phyloP scores from a whole-genome alignment of 2,329 filamentous ascomycete genomes.

The Sclerotinia minor region DNA sequence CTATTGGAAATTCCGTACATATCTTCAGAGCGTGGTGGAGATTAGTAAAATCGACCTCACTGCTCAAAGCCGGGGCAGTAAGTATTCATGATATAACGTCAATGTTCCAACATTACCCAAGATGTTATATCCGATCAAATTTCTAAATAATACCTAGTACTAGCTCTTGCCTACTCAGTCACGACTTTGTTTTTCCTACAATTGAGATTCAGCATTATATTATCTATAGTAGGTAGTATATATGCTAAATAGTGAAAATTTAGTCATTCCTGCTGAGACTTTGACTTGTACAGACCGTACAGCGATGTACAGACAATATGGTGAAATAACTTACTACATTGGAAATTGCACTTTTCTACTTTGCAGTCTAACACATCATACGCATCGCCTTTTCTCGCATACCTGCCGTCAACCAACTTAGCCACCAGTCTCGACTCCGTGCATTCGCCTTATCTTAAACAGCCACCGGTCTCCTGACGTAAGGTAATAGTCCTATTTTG shows the following conservation, averaged over 20 bases:
- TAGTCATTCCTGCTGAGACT: neutral
- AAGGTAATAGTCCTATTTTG: slow-evolving; percentile 59
- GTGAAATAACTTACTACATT: slow-evolving; percentile 48
- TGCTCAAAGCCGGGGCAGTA: too few relatives aligned
- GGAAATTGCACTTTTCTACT: slow-evolving; percentile 59
- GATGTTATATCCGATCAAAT: neutral
- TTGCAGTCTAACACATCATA: slow-evolving; percentile 52
- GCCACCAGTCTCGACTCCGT: slow-evolving; percentile 47
- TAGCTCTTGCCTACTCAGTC: neutral
- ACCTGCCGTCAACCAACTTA: slow-evolving; percentile 57
- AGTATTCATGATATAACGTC: too few relatives aligned
- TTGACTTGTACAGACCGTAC: neutral
- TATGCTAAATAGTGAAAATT: neutral
- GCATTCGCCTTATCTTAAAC: slow-evolving; percentile 55
- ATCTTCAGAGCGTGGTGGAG: too few relatives aligned
- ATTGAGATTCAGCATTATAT: neutral
- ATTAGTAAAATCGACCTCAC: too few relatives aligned
- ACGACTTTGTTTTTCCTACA: neutral
- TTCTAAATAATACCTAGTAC: neutral
- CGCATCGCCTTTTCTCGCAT: slow-evolving; percentile 58
- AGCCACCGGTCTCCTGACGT: slow-evolving; percentile 55
- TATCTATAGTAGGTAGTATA: neutral
- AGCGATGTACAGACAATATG: neutral
- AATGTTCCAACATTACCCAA: too few relatives aligned
- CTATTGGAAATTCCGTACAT: too few relatives aligned